phyloP scores from a whole-genome alignment of 78 protist species.

The Tieghemostelium lacteum region DNA sequence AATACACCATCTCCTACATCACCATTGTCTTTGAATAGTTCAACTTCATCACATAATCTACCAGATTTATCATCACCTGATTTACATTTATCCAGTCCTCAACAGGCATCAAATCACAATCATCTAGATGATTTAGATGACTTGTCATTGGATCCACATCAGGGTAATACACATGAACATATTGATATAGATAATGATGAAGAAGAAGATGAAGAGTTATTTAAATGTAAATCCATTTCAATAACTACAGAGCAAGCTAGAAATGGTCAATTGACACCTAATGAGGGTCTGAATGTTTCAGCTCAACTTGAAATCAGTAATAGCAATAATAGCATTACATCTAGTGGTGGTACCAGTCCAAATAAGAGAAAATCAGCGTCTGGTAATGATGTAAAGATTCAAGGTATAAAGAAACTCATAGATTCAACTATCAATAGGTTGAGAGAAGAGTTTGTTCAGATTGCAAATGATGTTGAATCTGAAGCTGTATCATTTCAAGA shows the following conservation, averaged over 20 bases:
- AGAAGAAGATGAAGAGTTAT: not conserved
- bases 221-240: not conserved
- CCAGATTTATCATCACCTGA: not conserved
- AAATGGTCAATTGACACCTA: no score
- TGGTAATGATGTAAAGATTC: slow-evolving; percentile 23
- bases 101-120: not conserved
- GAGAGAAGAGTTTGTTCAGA: slow-evolving; percentile 10
- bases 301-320: no score
- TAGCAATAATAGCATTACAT: not conserved
- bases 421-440: slow-evolving; percentile 1
- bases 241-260: no score
- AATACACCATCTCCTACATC: not conserved
- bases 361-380: not conserved
- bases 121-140: not conserved
- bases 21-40: not conserved
- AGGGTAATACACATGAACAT: not conserved
- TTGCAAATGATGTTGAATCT: slow-evolving; percentile 7
- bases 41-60: not conserved
- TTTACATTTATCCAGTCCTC: not conserved
- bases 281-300: no score
- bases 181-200: not conserved
- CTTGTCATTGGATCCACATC: not conserved
- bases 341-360: not conserved
- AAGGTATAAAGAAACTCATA: slow-evolving; percentile 6
- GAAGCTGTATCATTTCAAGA: slow-evolving; percentile 36